Base-by-base conservation (phyloP, 2,329 filamentous ascomycete genomes). In the Chaetomium globosum region DNA sequence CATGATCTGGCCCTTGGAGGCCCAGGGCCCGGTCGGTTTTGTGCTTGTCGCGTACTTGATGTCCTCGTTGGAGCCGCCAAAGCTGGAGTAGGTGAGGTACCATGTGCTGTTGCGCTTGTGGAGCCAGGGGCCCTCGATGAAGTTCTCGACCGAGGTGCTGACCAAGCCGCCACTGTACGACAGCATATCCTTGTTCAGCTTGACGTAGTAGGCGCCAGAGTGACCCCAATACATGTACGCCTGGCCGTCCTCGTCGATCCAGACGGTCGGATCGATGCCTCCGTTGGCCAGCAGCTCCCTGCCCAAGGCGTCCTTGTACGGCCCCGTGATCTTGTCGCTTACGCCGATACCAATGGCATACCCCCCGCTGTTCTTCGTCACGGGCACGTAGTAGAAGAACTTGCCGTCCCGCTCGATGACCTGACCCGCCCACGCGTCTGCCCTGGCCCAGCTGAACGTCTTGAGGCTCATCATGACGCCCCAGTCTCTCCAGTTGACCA, bases 361-460 rank as follows among this genome's bases (percentile, higher is more conserved):
- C 2, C 39, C 36, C 16, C 56, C 56, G 39, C 6, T 9, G 56
- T 16, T 19, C 26, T 28, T n/a, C 3, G 28, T 43, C 3, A 59
- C 23, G 16, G 56, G 56, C n/a, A 59, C 56, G 39, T 59, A 59
- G 39, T 43, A 59, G 39, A 49, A 59, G 39, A 59, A 59, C 56
- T 59, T 59, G 39, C 43, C 56, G 33, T 33, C 31, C 13, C 56
- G 56, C 6, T 26, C 10, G 39, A 59, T 33, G 39, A 23, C 16
- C n/a, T 59, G 56, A 19, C 56, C 56, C 1, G 56, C 56, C 56
- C 56, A 59, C 26, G 56, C 56, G 3, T 59, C n/a, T 8, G 39
- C 43, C 8, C 9, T 33, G 8, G 56, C 56, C 56, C 56, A 59
- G 56, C 56, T 59, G 19, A 59, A 59, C 13, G 56, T 48, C 23